Base-by-base conservation (phyloP, 441 rosid genomes). In the Jatropha multifida region DNA sequence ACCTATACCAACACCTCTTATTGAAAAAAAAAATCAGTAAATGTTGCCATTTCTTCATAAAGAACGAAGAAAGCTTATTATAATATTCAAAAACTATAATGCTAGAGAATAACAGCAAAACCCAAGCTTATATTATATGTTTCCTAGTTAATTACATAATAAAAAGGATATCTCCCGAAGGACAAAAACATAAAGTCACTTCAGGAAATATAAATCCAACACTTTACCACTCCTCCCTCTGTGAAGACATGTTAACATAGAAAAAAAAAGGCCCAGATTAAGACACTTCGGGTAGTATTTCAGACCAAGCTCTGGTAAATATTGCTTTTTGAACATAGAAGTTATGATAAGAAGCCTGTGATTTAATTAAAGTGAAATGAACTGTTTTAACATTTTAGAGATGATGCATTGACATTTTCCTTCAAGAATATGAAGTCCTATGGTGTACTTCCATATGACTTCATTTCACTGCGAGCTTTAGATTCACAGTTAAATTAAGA, bases 1-100 rank as follows among this genome's bases (percentile, higher is more conserved):
- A 26, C 80, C 79, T 44, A 59, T 79, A 69, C 83, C 86, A 68
- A 58, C 74, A 68, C 76, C 86, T 81, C 75, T 42, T 69, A 76
- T 66, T 32, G 56, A 79, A 68, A 60, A 63, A 54, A 59, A 26
- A 20, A 67, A 69, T 44, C 44, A 58, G 51, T 59, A 51, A 60
- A 74, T 60, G 56, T 26, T 72, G 71, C 42, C 13, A 49, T 46
- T 74, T 74, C 67, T 63, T 51, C 44, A 65, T 38, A 65, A 60
- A 38, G 58, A 69, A n/a, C 32, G 56, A 8, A 46, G 20, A 73
- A 58, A 59, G 3, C 65, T 15, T 60, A 70, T 3, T 32, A n/a
- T 27, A 68, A 44, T 17, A 59, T 59, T 17, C 60, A 68, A 69
- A 51, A 15, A 56, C 42, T 60, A 62, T 13, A 13, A 77, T 2